phyloP scores from a whole-genome alignment of 768 basidiomycete genomes.

The Tylopilus cervinicoccineus region DNA sequence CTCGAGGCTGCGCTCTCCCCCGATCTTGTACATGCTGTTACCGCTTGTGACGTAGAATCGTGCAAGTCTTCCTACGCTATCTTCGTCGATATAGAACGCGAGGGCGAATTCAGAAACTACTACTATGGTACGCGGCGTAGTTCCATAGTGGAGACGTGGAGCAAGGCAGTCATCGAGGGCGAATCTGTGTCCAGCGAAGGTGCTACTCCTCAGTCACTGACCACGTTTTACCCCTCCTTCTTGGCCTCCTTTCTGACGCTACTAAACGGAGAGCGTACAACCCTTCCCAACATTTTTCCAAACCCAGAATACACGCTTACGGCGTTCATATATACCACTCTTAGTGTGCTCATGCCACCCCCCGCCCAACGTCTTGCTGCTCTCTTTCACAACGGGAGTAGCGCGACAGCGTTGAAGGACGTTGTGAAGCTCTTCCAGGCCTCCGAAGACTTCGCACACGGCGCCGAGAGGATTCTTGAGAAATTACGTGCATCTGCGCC shows the following conservation, averaged over 20 bases:
- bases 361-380: constrained; percentile 74
- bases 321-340: constrained; percentile 74
- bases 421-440: constrained; percentile 67
- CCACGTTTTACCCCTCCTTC: constrained; percentile 70
- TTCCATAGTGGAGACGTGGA: constrained; percentile 66
- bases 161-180: constrained; percentile 43
- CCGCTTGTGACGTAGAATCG: constrained; percentile 64
- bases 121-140: constrained; percentile 84
- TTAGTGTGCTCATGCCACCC: constrained; percentile 78
- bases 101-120: constrained; percentile 89
- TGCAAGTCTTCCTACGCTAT: constrained; percentile 82
- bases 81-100: constrained; percentile 88
- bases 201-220: constrained; percentile 42
- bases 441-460: constrained; percentile 80
- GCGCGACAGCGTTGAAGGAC: constrained; percentile 58
- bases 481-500: constrained; percentile 48
- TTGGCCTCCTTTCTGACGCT: constrained; percentile 63
- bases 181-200: constrained; percentile 11
- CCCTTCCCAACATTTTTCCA: constrained; percentile 84
- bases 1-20: constrained; percentile 89
- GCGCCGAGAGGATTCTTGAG: constrained; percentile 72
- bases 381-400: constrained; percentile 56
- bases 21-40: constrained; percentile 86
- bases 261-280: constrained; percentile 65
- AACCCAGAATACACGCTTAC: constrained; percentile 76